Percentiles rank a stretch among this genome's conserved stretches.
Evolutionary conservation across 116 monocot species (phyloP).

Genomic region (Cymodocea nodosa): DNA sequence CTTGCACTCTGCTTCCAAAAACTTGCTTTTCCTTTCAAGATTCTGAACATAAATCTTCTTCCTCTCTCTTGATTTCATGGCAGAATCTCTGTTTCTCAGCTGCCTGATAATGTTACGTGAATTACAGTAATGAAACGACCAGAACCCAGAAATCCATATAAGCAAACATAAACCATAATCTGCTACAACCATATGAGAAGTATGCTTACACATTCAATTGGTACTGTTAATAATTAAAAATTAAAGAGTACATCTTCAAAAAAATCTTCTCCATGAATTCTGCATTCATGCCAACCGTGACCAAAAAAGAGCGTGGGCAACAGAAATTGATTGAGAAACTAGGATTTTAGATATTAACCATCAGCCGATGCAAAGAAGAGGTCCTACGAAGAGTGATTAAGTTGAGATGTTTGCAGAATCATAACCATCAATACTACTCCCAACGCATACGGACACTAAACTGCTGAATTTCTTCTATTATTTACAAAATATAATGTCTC

Average conservation of each 20-base stretch:
- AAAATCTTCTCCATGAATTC: background rate
- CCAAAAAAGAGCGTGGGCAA: background rate
- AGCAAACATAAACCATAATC: background rate
- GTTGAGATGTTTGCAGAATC: too few relatives aligned
- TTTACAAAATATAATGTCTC: too few relatives aligned
- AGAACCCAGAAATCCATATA: background rate
- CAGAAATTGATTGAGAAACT: too few relatives aligned
- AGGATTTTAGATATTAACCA: too few relatives aligned
- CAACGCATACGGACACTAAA: too few relatives aligned
- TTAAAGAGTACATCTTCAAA: background rate
- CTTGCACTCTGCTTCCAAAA: conserved; percentile 58
- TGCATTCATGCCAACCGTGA: background rate
- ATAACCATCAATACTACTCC: too few relatives aligned
- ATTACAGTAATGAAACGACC: background rate
- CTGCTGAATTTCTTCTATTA: too few relatives aligned
- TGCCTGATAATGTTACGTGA: conserved; percentile 35
- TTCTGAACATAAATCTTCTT: conserved; percentile 71
- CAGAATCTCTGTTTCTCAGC: conserved; percentile 87
- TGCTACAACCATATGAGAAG: background rate
- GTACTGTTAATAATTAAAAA: background rate
- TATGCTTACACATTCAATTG: background rate
- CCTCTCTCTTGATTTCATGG: conserved; percentile 93
- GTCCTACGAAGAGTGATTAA: too few relatives aligned
- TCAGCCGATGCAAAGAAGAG: too few relatives aligned
- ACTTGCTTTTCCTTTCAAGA: conserved; percentile 73